Evolutionary conservation across 805 yeast genomes (phyloP).

Genomic region (Wickerhamiella nectarea): DNA sequence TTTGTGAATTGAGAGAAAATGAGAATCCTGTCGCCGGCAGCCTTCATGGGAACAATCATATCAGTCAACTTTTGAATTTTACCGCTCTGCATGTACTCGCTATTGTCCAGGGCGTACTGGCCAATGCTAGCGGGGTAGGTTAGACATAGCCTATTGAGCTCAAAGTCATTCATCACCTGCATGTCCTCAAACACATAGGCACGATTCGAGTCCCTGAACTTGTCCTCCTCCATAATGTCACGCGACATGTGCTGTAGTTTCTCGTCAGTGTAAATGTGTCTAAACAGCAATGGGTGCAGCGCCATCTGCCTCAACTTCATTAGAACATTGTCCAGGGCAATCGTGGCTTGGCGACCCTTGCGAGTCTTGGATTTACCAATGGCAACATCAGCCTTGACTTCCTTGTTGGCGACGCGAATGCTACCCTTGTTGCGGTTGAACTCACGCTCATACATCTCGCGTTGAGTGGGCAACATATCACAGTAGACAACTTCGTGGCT

Average conservation of each 20-base stretch:
- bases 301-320: conserved; percentile 90
- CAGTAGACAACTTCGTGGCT: conserved; percentile 51
- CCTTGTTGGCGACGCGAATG: conserved; percentile 15
- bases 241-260: conserved; percentile 53
- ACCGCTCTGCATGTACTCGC: conserved; percentile 57
- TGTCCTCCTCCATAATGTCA: conserved; percentile 68
- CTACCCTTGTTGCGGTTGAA: conserved; percentile 27
- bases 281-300: conserved; percentile 76
- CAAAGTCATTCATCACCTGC: conserved; percentile 89
- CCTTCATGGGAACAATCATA: conserved; percentile 44
- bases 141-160: conserved; percentile 59
- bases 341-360: conserved; percentile 29
- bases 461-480: conserved; percentile 39
- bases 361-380: conserved; percentile 12
- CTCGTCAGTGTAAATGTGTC: conserved; percentile 46
- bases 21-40: conserved; percentile 49
- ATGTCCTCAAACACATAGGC: conserved; percentile 80
- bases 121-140: conserved; percentile 54
- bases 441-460: conserved; percentile 50
- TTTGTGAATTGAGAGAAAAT: conserved; percentile 89
- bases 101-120: conserved; percentile 37
- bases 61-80: conserved; percentile 48
- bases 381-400: conserved; percentile 22
- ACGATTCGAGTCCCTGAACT: conserved; percentile 62
- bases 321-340: conserved; percentile 47